Conservation (phyloP, 495 filamentous ascomycete species). For the Aspergillus coremiiformis region DNA sequence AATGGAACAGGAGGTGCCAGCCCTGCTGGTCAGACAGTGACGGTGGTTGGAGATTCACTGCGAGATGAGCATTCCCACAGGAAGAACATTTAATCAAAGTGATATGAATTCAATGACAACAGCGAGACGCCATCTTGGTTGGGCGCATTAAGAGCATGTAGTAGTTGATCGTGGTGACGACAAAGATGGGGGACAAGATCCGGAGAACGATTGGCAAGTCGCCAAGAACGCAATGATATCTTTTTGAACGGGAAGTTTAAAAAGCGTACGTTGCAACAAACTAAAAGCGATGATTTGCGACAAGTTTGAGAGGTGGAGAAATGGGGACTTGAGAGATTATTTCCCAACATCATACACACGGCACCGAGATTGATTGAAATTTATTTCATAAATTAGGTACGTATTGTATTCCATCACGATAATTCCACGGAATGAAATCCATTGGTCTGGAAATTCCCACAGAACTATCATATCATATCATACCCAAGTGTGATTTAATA, state of each 20-base stretch:
- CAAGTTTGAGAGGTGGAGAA: too few relatives aligned
- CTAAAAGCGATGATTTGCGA: constrained; percentile 2
- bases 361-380: too few relatives aligned
- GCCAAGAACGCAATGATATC: too few relatives aligned
- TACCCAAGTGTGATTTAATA: too few relatives aligned
- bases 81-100: background rate
- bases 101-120: constrained; percentile 3
- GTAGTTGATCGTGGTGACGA: constrained; percentile 9
- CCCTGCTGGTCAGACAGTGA: background rate
- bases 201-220: background rate
- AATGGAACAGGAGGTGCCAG: background rate
- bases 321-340: too few relatives aligned
- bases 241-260: background rate
- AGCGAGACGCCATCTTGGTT: constrained; percentile 12
- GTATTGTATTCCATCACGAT: too few relatives aligned
- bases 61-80: background rate
- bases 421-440: too few relatives aligned
- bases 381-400: too few relatives aligned
- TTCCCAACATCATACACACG: too few relatives aligned
- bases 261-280: constrained; percentile 12
- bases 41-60: background rate
- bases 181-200: background rate
- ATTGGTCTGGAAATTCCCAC: too few relatives aligned
- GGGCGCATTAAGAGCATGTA: background rate
- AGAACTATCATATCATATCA: background rate